Evolutionary conservation across 2,329 filamentous ascomycete species (phyloP), one percentile per base, ranked within the genome.

Genomic region (Macrophomina pseudophaseolina): DNA sequence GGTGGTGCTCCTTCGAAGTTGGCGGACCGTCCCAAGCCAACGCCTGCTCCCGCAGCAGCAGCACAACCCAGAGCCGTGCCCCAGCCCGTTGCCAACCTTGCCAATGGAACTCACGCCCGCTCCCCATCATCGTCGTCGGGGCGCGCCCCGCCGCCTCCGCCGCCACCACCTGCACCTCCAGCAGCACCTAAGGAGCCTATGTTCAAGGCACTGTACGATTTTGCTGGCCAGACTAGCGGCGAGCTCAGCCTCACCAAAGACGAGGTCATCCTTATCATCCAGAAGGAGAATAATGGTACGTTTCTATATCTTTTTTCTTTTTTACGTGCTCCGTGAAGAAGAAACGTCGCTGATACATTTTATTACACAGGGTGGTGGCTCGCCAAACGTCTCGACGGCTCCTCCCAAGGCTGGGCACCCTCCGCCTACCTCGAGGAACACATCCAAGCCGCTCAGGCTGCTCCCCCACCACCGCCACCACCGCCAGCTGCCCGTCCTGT

Each of bases 211-310:
- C 79, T 98, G 54, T 99, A 98, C 78, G 94, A 97, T 73, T 99
- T 98, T 77, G 86, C 84, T 65, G 93, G 93, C 16, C 90, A 94
- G 71, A 92, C 87, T 69, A 87, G 90, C 67, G 97, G 96, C 71
- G 94, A 98, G 79, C 84, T 99, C 62, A 90, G 91, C 16, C 87
- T 99, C 70, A 86, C 79, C 67, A 89, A 91, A 59, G 93, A 91
- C 60, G 91, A 98, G 69, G 80, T 97, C 58, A 87, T 99, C 64
- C 88, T 96, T 77, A 89, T 99, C 74, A 87, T 96, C n/a, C 91
- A 95, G 75, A 97, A 97, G 80, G 94, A 97, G 80, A 90, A 87
- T 78, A 98, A 98, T 76, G 95, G 94, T 97, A 87, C 79, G 90
- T 78, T 53, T 38, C 3, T 23, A 23, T 2, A 1, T 23, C 28